Base-by-base conservation (phyloP, 345 rosid genomes). In the Xanthoceras sorbifolium region DNA sequence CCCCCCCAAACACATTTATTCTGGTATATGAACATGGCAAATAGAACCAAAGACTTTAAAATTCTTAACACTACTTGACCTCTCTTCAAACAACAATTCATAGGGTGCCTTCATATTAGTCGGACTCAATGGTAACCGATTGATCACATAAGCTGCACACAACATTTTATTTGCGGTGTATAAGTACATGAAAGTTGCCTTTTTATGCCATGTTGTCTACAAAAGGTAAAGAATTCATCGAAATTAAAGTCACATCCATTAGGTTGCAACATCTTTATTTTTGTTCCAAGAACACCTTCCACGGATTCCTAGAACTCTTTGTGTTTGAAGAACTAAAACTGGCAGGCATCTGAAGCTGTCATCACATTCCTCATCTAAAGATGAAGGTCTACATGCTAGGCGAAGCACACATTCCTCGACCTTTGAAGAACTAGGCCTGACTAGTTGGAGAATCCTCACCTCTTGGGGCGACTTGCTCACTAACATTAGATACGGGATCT, bases 121-220 rank as follows among this genome's bases (percentile, higher is more conserved):
- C 40, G 63, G 69, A 40, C 52, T 78, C 4, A 36, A 34, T 4
- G 50, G 62, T 50, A 72, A 22, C 6, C 26, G 67, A 14, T 66
- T 73, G n/a, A 73, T 73, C 36, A 79, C 72, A 74, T 79, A 74
- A 0, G 64, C 17, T 46, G 64, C 78, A 79, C 66, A 75, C 36
- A 4, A 36, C 79, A 75, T 79, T 2, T 67, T 67, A 54, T 66
- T 60, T 23, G 48, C 26, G 66, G 68, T 0, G 57, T 25, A 1
- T 74, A n/a, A 1, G 6, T 23, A 76, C 38, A 31, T 29, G 74
- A 28, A 25, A 80, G 38, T 14, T 80, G 64, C 0, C 44, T 22
- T 4, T 68, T 75, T 14, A 74, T 75, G 17, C 74, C 64, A 28
- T 71, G 2, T 32, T 54, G 22, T 17, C 20, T 26, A 32, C 44